Conservation (phyloP, 345 rosid species). For the Dimocarpus longan region DNA sequence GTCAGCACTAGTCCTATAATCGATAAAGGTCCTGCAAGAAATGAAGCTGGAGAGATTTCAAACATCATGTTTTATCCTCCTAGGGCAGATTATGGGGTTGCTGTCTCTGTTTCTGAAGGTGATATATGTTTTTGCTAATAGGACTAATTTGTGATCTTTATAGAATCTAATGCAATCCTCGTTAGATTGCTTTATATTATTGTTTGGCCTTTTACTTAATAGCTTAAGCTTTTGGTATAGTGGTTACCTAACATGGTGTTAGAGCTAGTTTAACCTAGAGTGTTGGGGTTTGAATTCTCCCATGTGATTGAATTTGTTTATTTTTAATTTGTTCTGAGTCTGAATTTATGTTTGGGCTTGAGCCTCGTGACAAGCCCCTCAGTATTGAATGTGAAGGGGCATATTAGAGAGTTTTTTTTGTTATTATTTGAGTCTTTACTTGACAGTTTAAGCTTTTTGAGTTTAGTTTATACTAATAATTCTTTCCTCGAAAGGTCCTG, state of each 20-base stretch:
- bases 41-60: constrained; percentile 25
- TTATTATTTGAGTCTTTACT: not conserved
- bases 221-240: not conserved
- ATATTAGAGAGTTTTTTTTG: not conserved
- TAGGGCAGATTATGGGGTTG: constrained; percentile 29
- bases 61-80: constrained; percentile 33
- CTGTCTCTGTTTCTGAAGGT: constrained; percentile 53
- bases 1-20: constrained; percentile 23
- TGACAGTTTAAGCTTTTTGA: not conserved
- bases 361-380: not conserved
- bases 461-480: not conserved
- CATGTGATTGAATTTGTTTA: not conserved
- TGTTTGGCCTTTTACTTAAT: not conserved
- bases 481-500: constrained; percentile 67
- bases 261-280: not conserved
- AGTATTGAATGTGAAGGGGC: not conserved
- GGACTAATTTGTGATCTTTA: constrained; percentile 15
- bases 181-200: not conserved
- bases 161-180: constrained; percentile 30
- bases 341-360: not conserved
- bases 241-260: not conserved
- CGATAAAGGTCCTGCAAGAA: constrained; percentile 22
- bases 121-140: constrained; percentile 19
- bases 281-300: not conserved
- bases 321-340: not conserved